Conservation (phyloP, 2,329 filamentous ascomycete species). For the Mollisia scopiformis region DNA sequence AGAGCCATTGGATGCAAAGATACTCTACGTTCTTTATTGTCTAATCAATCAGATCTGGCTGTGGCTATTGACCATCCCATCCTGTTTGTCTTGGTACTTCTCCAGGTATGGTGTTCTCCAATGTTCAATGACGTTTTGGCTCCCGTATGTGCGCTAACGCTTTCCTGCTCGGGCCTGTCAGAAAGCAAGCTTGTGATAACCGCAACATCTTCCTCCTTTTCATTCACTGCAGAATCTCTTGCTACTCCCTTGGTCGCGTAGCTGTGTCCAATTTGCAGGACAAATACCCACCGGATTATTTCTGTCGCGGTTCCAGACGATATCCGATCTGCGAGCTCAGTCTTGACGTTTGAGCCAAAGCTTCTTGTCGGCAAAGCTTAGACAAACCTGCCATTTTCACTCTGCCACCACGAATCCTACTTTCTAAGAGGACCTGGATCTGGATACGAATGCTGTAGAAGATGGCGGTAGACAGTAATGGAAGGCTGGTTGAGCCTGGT, state of each 20-base stretch:
- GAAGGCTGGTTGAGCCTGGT: constrained; percentile 36
- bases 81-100: neutral
- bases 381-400: neutral
- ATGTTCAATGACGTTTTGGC: constrained; percentile 7
- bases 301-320: no score
- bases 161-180: neutral
- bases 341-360: constrained; percentile 6
- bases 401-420: neutral
- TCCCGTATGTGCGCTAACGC: neutral
- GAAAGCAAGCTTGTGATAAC: constrained; percentile 7
- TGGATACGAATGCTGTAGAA: constrained; percentile 30
- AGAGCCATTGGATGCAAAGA: no score
- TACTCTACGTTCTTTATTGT: neutral
- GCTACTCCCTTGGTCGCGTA: neutral
- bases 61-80: neutral
- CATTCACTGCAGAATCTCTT: neutral
- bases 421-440: constrained; percentile 4
- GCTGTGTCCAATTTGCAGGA: neutral
- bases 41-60: neutral
- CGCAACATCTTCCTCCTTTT: neutral
- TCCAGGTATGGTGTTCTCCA: neutral
- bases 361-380: constrained; percentile 6
- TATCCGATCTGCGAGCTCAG: neutral
- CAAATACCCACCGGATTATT: neutral
- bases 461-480: constrained; percentile 44